Base-by-base conservation (phyloP, 257 asterid species). In the Lycium barbarum region DNA sequence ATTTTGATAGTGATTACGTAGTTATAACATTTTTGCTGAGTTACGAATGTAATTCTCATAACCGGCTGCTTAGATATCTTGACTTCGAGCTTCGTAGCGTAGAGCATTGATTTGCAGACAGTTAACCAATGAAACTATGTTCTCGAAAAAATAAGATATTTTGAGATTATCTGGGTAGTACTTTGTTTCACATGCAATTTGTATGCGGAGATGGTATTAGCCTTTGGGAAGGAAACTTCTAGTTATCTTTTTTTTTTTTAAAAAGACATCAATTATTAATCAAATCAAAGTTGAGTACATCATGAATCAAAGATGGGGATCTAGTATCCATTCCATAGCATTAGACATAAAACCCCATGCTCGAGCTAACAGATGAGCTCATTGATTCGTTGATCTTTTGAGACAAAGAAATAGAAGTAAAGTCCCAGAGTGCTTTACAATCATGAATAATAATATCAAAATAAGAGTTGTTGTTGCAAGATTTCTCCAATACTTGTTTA, bases 61-160 rank as follows among this genome's bases (percentile, higher is more conserved):
- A 54, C 65, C 38, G 13, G 81, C 43, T 74, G 14, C 61, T 14
- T 78, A 14, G 82, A 51, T 63, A 54, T 20, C 33, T 51, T 15
- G 14, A 54, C 12, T 76, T 76, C 9, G 82, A 76, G 15, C 47
- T 14, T 14, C 26, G 3, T 78, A 20, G 45, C 51, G 9, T 49
- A 74, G 81, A 9, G 8, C 45, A 33, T 78, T 78, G 53, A 76
- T 78, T 78, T 78, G 49, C 20, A 33, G 63, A 14, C 47, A 78
- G 47, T 51, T 7, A 4, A 51, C 63, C 26, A 53, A 13, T 76
- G 45, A 26, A 76, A 53, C 49, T 51, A 76, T 26, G 79, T 38
- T 68, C 51, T 68, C 38, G 63, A 22, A 76, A 51, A 26, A 51
- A 51, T 76, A 73, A 18, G 57, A 47, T 73, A 59, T 22, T 33